These are phyloP conservation scores for Alternaria postmessia DNA, from an alignment of 2,329 filamentous ascomycete genomes.

Conservation along the genomic window DNA sequence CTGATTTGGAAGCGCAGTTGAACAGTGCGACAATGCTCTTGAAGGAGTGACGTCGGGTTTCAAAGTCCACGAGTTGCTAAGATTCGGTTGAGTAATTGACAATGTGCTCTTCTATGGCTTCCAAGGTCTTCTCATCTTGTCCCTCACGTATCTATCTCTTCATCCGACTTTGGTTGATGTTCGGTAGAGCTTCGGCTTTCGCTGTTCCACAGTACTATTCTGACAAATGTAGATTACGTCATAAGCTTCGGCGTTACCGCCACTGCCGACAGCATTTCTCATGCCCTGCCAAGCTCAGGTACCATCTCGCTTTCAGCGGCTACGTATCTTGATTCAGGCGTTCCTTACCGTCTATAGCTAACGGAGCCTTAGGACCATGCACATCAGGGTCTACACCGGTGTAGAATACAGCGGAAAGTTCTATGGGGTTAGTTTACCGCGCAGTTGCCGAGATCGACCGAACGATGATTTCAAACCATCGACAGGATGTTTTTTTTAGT, in stretches of 20 bases:
- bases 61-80: background rate
- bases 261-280: background rate
- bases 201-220: background rate
- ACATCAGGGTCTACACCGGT: background rate
- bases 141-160: background rate
- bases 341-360: background rate
- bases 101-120: background rate
- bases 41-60: background rate
- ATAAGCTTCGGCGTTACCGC: constrained; percentile 3
- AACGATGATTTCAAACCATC: constrained; percentile 17
- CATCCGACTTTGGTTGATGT: background rate
- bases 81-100: background rate
- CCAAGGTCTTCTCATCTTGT: background rate
- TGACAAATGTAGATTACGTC: constrained; percentile 8
- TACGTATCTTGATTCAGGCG: background rate
- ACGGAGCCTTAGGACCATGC: background rate
- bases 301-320: constrained; percentile 1
- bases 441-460: constrained; percentile 25
- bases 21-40: constrained; percentile 25
- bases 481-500: background rate
- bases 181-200: background rate
- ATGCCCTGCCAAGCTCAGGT: background rate
- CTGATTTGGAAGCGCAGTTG: constrained; percentile 37
- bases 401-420: constrained; percentile 21
- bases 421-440: constrained; percentile 1